Conservation (phyloP, 331 rosid species). For the Pyrus hybrid region DNA sequence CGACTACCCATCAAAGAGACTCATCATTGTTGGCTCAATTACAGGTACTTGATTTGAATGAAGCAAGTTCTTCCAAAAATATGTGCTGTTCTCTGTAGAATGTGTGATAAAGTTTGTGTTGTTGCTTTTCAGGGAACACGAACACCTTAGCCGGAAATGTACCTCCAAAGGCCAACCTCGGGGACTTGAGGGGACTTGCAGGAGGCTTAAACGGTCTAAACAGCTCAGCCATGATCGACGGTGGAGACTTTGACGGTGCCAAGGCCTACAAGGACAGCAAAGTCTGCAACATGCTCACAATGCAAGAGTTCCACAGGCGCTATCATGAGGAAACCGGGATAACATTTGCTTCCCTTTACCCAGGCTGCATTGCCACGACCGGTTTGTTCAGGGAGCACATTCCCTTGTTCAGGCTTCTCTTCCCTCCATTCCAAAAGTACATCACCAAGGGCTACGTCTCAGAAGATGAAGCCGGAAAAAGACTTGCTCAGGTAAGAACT, state of each 20-base stretch:
- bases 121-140: slow-evolving; percentile 57
- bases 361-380: slow-evolving; percentile 97
- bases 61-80: background rate
- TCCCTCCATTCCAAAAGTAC: slow-evolving; percentile 97
- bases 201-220: slow-evolving; percentile 82
- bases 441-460: slow-evolving; percentile 95
- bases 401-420: slow-evolving; percentile 79
- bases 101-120: background rate
- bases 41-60: slow-evolving; percentile 45
- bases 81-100: background rate
- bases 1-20: slow-evolving; percentile 80
- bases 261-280: slow-evolving; percentile 99
- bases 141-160: slow-evolving; percentile 98
- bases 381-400: slow-evolving; percentile 97
- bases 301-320: slow-evolving; percentile 88
- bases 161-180: slow-evolving; percentile 98
- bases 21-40: slow-evolving; percentile 93
- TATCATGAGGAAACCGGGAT: slow-evolving; percentile 89
- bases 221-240: slow-evolving; percentile 88
- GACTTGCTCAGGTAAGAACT: slow-evolving; percentile 87
- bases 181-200: slow-evolving; percentile 89
- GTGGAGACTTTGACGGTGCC: slow-evolving; percentile 95
- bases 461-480: slow-evolving; percentile 88
- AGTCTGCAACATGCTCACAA: slow-evolving; percentile 94
- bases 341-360: slow-evolving; percentile 89